phyloP scores from a whole-genome alignment of 371 early-diverging fungal genomes.

The Mucor saturninus region DNA sequence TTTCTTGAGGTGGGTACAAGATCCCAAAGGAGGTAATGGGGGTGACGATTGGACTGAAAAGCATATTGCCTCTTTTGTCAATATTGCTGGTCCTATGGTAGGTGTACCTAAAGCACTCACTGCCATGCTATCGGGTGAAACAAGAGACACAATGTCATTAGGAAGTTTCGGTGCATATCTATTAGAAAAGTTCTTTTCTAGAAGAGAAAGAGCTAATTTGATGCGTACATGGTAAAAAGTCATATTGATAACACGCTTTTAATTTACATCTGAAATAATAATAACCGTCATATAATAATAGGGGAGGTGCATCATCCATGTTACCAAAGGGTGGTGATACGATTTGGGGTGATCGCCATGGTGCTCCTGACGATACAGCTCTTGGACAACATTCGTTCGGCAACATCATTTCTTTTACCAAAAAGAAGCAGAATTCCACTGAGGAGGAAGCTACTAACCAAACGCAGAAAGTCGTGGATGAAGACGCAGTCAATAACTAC shows the following conservation, averaged over 20 bases:
- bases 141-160: slow-evolving; percentile 85
- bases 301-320: slow-evolving; percentile 72
- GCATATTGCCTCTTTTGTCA: slow-evolving; percentile 83
- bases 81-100: slow-evolving; percentile 88
- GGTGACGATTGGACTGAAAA: slow-evolving; percentile 82
- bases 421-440: slow-evolving; percentile 1
- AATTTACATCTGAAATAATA: background rate
- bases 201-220: slow-evolving; percentile 74
- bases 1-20: slow-evolving; percentile 93
- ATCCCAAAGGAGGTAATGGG: slow-evolving; percentile 73
- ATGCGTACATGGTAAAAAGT: slow-evolving; percentile 78
- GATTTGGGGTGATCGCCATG: slow-evolving; percentile 76
- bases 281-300: background rate
- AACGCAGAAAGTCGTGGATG: slow-evolving; percentile 1
- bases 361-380: slow-evolving; percentile 68
- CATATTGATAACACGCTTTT: background rate
- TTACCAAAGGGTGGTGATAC: slow-evolving; percentile 88
- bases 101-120: slow-evolving; percentile 90
- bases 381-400: slow-evolving; percentile 41
- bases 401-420: slow-evolving; percentile 46
- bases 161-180: slow-evolving; percentile 79
- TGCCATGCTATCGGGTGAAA: slow-evolving; percentile 82
- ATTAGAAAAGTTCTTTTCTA: slow-evolving; percentile 86
- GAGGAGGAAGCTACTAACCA: background rate
- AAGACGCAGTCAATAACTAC: slow-evolving; percentile 29